Conservation (phyloP, 2,329 filamentous ascomycete species). For the Saccharata proteae region DNA sequence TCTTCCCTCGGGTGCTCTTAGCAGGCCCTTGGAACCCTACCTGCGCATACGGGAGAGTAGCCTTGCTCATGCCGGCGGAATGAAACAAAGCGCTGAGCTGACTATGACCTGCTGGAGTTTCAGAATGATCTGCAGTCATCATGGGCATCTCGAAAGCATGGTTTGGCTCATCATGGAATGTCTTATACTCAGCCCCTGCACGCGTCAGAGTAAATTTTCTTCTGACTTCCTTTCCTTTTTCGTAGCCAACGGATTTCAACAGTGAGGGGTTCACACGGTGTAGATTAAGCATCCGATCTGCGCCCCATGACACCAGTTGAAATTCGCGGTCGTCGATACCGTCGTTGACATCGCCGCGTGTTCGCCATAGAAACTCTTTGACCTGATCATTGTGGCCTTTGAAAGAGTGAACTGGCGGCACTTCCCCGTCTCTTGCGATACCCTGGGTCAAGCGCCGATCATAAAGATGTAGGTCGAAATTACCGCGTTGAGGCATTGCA, state of each 20-base stretch:
- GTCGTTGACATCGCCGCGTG: conserved; percentile 53
- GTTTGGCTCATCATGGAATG: conserved; percentile 51
- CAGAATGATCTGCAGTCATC: too few species aligned
- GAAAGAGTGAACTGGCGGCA: conserved; percentile 39
- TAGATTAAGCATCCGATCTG: conserved; percentile 69
- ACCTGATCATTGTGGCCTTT: conserved; percentile 51
- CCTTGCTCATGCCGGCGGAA: conserved; percentile 13
- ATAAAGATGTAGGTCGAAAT: conserved; percentile 75
- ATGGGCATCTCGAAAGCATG: conserved; percentile 6
- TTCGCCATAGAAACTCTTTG: conserved; percentile 86
- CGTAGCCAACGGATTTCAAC: conserved; percentile 58
- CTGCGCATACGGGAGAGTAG: conserved; percentile 10
- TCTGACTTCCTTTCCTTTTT: conserved; percentile 53
- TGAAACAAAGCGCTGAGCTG: conserved; percentile 11
- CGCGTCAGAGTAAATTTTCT: conserved; percentile 62
- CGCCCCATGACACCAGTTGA: conserved; percentile 85
- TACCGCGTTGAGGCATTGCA: conserved; percentile 85
- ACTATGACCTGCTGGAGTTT: conserved; percentile 8
- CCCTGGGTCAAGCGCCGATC: conserved; percentile 45
- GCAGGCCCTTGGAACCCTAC: conserved; percentile 18
- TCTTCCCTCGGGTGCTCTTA: conserved; percentile 14
- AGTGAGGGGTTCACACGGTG: conserved; percentile 57
- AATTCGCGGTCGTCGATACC: conserved; percentile 77
- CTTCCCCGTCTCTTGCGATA: conserved; percentile 23
- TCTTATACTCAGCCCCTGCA: conserved; percentile 75